Evolutionary conservation across 208 protist genomes (phyloP).

Genomic region (Paratrypanosoma confusum): DNA sequence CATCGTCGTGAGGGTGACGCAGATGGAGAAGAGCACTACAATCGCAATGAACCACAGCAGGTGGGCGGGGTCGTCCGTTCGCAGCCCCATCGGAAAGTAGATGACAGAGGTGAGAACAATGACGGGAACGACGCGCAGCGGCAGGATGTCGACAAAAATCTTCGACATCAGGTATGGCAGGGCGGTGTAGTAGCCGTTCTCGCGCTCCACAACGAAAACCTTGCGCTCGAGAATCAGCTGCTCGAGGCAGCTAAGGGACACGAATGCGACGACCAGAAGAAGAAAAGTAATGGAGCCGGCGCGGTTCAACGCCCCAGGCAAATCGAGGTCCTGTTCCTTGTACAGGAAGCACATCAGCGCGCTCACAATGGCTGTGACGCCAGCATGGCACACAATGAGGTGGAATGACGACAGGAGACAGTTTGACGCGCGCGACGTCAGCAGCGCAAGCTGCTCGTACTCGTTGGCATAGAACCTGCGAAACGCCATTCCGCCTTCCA

Average conservation of each 20-base stretch:
- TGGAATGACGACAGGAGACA: conserved; percentile 68
- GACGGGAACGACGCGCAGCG: conserved; percentile 72
- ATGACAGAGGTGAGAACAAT: conserved; percentile 78
- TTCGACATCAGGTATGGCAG: conserved; percentile 85
- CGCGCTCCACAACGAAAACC: conserved; percentile 77
- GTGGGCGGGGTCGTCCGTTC: conserved; percentile 56
- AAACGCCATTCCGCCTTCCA: conserved; percentile 29
- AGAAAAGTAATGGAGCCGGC: conserved; percentile 77
- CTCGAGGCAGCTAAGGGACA: conserved; percentile 81
- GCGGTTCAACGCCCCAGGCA: conserved; percentile 81
- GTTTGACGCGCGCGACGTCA: conserved; percentile 52
- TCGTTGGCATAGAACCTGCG: conserved; percentile 76
- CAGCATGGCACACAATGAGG: conserved; percentile 71
- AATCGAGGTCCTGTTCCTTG: conserved; percentile 56
- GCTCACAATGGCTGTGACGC: conserved; percentile 58
- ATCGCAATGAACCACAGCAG: conserved; percentile 85
- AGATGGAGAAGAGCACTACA: conserved; percentile 73
- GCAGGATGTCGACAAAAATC: conserved; percentile 82
- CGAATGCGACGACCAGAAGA: conserved; percentile 75
- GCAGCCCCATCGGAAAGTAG: conserved; percentile 88
- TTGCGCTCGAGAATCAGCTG: conserved; percentile 80
- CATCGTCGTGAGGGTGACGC: conserved; percentile 68
- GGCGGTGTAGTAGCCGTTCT: conserved; percentile 81
- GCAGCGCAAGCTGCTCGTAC: conserved; percentile 69
- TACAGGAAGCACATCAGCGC: conserved; percentile 80